These are phyloP conservation scores for Rutstroemia sydowiana DNA, from an alignment of 2,329 filamentous ascomycete species.

Conservation along the genomic window DNA sequence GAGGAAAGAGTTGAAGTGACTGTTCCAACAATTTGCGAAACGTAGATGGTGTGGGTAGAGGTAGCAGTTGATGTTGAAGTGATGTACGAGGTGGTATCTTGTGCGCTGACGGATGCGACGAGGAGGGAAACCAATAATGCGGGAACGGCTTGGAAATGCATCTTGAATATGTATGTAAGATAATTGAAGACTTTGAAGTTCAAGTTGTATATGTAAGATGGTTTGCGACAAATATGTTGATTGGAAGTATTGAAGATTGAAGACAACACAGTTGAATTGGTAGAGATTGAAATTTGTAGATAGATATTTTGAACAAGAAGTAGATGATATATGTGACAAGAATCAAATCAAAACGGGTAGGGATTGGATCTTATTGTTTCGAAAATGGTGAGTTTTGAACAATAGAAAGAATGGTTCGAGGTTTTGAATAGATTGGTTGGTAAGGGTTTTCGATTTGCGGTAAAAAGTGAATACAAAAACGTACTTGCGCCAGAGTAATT, in stretches of 20 bases:
- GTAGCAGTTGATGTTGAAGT: constrained; percentile 2
- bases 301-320: neutral
- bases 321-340: constrained; percentile 3
- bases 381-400: neutral
- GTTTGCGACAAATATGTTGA: neutral
- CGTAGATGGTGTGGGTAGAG: constrained; percentile 2
- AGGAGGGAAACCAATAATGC: constrained; percentile 6
- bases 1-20: constrained; percentile 1
- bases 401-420: neutral
- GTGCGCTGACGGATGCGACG: constrained; percentile 5
- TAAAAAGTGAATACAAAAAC: neutral
- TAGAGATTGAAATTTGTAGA: neutral
- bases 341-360: constrained; percentile 1
- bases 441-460: neutral
- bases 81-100: neutral
- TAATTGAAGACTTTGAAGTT: neutral
- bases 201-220: neutral
- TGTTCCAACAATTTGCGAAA: constrained; percentile 1
- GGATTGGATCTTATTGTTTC: neutral
- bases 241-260: constrained; percentile 1
- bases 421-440: neutral
- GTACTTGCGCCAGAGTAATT: neutral
- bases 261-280: neutral
- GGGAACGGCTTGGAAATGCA: constrained; percentile 5
- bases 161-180: neutral